A percentile compares a stretch with the other conserved stretches of the same genome.
phyloP scores from a whole-genome alignment of 192 early-diverging fungal genomes.

The Funneliformis mosseae region DNA sequence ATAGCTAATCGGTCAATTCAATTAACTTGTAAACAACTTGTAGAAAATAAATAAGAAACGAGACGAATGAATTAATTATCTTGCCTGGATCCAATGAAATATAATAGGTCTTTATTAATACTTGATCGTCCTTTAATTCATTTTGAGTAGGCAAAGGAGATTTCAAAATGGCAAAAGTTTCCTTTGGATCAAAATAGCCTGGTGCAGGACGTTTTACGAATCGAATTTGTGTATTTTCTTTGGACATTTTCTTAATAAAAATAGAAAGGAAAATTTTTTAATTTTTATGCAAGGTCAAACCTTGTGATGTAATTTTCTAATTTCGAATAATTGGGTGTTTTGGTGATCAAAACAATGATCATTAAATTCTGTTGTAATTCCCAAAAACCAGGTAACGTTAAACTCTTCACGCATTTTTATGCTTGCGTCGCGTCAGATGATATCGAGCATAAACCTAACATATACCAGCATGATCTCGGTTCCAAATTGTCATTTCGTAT shows the following conservation, averaged over 20 bases:
- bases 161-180: conserved; percentile 44
- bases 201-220: conserved; percentile 42
- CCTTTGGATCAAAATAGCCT: conserved; percentile 41
- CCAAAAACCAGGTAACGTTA: too few relatives aligned
- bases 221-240: conserved; percentile 45
- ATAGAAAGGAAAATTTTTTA: too few relatives aligned
- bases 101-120: conserved; percentile 49
- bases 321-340: too few relatives aligned
- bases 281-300: too few relatives aligned
- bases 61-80: background rate
- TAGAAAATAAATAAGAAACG: background rate
- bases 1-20: conserved; percentile 35
- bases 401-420: too few relatives aligned
- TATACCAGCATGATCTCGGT: too few relatives aligned
- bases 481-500: too few relatives aligned
- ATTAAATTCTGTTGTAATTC: too few relatives aligned
- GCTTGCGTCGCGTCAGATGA: too few relatives aligned
- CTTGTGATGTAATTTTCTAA: too few relatives aligned
- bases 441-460: too few relatives aligned
- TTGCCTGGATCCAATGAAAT: conserved; percentile 52
- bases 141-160: conserved; percentile 38
- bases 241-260: background rate
- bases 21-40: background rate
- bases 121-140: conserved; percentile 38
- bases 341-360: too few relatives aligned